A percentile compares a stretch with the other conserved stretches of the same genome.
Conservation (phyloP, 306 rosid species). For the Abrus pulchellus region DNA sequence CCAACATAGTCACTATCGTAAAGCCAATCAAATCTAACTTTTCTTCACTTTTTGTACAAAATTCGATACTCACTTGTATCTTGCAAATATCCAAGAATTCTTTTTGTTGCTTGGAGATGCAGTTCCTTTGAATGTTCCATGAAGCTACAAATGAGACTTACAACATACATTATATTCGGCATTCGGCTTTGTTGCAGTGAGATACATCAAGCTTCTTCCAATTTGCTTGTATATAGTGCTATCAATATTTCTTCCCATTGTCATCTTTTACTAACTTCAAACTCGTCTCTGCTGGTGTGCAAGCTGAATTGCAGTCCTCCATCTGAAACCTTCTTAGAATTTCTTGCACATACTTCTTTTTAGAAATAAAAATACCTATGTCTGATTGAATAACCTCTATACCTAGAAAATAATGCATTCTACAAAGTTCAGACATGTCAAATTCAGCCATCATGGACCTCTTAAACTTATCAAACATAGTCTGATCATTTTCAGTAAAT, state of each 20-base stretch:
- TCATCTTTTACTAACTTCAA: background rate
- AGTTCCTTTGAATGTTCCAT: too few relatives aligned
- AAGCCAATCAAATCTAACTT: background rate
- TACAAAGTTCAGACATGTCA: background rate
- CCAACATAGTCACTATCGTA: background rate
- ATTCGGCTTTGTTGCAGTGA: background rate
- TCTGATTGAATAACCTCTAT: background rate
- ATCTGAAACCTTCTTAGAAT: background rate
- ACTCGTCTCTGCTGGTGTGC: background rate
- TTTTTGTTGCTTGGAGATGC: too few relatives aligned
- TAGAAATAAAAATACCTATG: background rate
- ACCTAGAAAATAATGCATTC: background rate
- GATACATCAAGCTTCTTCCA: background rate
- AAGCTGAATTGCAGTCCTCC: background rate
- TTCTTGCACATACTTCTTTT: background rate
- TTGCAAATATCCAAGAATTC: too few relatives aligned
- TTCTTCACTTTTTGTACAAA: background rate
- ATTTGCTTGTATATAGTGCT: background rate
- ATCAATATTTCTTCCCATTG: too few relatives aligned
- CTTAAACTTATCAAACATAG: too few relatives aligned
- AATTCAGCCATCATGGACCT: background rate
- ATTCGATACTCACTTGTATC: background rate
- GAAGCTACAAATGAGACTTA: too few relatives aligned
- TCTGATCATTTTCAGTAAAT: background rate
- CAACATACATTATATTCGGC: too few relatives aligned